Evolutionary conservation across 2,329 filamentous ascomycete species (phyloP), one percentile per base, ranked within the genome.

Genomic region (Metarhizium brunneum): DNA sequence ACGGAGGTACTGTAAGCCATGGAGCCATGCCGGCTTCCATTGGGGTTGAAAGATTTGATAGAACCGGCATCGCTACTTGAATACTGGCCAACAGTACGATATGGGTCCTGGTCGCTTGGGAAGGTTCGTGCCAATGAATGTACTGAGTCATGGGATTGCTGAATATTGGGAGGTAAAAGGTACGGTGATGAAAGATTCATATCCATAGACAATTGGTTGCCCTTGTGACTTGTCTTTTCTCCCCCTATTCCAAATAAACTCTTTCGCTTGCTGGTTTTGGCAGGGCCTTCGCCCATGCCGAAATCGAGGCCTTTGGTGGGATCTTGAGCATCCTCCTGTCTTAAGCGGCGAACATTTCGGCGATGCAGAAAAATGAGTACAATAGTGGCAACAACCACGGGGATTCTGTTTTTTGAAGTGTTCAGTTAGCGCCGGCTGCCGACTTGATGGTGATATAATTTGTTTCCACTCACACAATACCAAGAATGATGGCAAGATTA

Each of bases 241-340:
- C 75, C 79, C 49, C 83, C 84, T 18, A 72, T 78, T 49, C 83
- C 84, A 35, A 72, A 69, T 29, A 67, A 49, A 53, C 65, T 70
- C 63, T 63, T 68, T 32, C 69, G 69, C 58, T 64, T 66, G 49
- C 66, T 60, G 50, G 65, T 66, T 62, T 70, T 71, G 16, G 72
- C 61, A 76, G 61, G 67, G 54, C 75, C 70, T 56, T 87, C 73
- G 42, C 73, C 90, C 66, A 96, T 72, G 40, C 94, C 94, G 67
- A 96, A 99, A 69, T 99, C 94, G 66, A 97, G 80, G 0, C 90
- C 94, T 66, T 87, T 92, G 71, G 95, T 90, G 62, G 90, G 89
- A 70, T 96, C 92, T 59, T 87, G 84, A 18, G 81, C 79, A 72
- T 99, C 94, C 72, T 99, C 94, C 57, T 78, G 74, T 55, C 78